phyloP scores from a whole-genome alignment of 345 rosid species.

The Eucalyptus melliodora region DNA sequence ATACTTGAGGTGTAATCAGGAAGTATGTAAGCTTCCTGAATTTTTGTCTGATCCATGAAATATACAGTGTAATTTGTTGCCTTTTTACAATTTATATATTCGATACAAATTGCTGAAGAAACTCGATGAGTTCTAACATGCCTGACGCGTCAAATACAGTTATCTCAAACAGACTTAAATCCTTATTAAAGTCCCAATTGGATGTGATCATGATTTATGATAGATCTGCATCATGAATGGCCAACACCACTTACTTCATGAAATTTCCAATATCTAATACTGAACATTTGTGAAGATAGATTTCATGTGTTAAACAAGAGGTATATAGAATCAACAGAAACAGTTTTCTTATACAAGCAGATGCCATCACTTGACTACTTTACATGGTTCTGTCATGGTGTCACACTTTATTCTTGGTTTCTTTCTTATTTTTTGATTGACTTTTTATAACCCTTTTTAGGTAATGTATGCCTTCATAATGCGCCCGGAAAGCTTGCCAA shows the following conservation, averaged over 20 bases:
- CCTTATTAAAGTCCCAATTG: background rate
- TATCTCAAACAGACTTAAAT: background rate
- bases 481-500: slow-evolving; percentile 98
- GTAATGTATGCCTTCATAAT: slow-evolving; percentile 85
- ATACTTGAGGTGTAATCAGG: background rate
- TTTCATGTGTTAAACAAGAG: background rate
- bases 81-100: background rate
- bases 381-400: background rate
- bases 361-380: background rate
- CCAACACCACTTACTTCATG: background rate
- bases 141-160: background rate
- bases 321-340: background rate
- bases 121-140: background rate
- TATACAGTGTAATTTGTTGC: background rate
- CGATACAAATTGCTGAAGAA: background rate
- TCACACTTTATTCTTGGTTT: background rate
- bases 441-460: slow-evolving; percentile 12
- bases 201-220: background rate
- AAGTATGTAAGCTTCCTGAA: background rate
- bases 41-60: background rate
- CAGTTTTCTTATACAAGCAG: background rate
- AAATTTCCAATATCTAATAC: background rate
- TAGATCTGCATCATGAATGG: background rate
- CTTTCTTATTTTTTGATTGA: background rate
- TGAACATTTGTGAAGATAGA: background rate